A percentile compares a stretch with the other conserved stretches of the same genome.
These are phyloP conservation scores for Copromyces sp. DNA, from an alignment of 495 filamentous ascomycete genomes.

Conservation along the genomic window DNA sequence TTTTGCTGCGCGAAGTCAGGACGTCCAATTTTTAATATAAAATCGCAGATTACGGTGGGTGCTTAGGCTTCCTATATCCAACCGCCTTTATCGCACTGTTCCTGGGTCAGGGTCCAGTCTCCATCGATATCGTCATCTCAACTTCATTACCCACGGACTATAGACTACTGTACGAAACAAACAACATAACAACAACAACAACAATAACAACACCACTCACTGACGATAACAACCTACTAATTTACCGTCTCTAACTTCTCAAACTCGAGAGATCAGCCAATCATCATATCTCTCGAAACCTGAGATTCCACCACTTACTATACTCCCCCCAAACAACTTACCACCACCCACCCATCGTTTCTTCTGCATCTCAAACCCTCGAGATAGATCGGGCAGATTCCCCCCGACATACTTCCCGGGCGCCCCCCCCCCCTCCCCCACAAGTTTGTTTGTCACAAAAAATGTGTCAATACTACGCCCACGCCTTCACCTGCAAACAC, in stretches of 20 bases:
- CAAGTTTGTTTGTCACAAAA: slow-evolving; percentile 1
- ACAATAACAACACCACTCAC: background rate
- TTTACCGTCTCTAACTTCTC: background rate
- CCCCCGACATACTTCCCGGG: too few relatives aligned
- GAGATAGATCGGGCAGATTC: too few relatives aligned
- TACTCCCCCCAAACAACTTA: background rate
- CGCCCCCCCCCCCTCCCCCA: too few relatives aligned
- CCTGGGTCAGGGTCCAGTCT: background rate
- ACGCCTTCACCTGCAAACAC: slow-evolving; percentile 20
- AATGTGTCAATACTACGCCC: slow-evolving; percentile 29
- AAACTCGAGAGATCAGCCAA: background rate
- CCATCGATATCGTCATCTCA: background rate
- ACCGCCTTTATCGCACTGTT: background rate
- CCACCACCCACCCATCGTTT: background rate
- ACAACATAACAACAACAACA: too few relatives aligned
- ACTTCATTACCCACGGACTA: background rate
- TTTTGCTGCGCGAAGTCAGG: background rate
- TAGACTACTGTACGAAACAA: background rate
- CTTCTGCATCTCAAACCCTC: background rate
- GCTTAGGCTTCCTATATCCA: background rate
- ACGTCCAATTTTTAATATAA: too few relatives aligned
- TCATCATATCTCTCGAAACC: background rate
- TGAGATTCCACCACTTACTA: background rate
- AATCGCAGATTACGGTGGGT: background rate
- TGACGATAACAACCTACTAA: too few relatives aligned